Conservation (phyloP, 495 filamentous ascomycete genomes). For the Neurospora africana region DNA sequence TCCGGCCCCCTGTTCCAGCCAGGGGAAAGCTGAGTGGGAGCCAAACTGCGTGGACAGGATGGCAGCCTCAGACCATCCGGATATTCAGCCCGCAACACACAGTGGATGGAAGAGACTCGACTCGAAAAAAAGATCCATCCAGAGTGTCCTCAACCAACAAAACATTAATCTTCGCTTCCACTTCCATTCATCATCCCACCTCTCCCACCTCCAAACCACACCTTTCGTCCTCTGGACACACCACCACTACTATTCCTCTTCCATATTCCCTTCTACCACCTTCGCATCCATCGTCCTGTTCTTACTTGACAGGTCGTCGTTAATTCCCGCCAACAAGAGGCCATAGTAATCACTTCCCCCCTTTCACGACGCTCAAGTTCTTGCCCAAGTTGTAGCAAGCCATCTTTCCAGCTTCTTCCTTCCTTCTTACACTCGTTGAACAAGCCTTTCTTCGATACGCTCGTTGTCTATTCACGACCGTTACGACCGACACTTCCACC, state of each 20-base stretch:
- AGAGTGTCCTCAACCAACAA: conserved; percentile 8
- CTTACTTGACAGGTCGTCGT: background rate
- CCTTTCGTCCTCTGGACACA: background rate
- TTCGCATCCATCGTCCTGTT: background rate
- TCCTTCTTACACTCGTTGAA: conserved; percentile 27
- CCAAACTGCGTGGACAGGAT: background rate
- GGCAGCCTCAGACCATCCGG: background rate
- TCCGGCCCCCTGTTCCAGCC: background rate
- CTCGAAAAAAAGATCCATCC: conserved; percentile 5
- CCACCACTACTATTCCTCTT: background rate
- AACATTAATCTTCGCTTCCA: background rate
- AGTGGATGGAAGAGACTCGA: background rate
- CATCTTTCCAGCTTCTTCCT: conserved; percentile 5
- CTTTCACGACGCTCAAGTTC: background rate
- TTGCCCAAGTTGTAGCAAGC: background rate
- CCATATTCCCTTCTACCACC: background rate
- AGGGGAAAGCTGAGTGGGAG: background rate
- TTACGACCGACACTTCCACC: background rate
- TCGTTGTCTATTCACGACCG: conserved; percentile 4
- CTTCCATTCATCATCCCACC: background rate
- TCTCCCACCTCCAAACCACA: background rate
- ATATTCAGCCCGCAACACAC: background rate
- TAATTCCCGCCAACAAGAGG: background rate
- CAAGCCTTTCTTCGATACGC: conserved; percentile 4
- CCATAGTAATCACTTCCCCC: background rate